phyloP scores from a whole-genome alignment of 2,329 filamentous ascomycete genomes.

The Madurella fahalii region DNA sequence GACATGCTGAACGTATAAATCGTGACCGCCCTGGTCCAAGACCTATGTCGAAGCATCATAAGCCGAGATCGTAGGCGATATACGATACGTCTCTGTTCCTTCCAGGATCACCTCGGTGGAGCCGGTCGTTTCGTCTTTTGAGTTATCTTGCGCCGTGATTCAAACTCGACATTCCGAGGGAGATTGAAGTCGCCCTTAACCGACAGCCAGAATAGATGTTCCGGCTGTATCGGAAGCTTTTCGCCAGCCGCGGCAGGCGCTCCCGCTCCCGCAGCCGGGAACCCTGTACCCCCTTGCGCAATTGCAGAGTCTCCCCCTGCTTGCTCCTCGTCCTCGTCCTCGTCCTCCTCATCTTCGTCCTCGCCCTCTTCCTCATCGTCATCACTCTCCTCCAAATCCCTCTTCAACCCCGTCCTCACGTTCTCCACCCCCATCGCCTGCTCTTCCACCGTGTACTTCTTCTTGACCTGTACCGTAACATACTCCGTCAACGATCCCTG shows the following conservation, averaged over 20 bases:
- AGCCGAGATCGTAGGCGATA: background rate
- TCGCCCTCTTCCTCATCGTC: slow-evolving; percentile 58
- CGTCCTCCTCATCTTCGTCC: slow-evolving; percentile 39
- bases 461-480: slow-evolving; percentile 47
- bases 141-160: slow-evolving; percentile 21
- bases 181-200: slow-evolving; percentile 43
- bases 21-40: background rate
- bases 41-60: too few relatives aligned
- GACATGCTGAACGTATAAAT: background rate
- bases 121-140: slow-evolving; percentile 5
- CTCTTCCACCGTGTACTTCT: slow-evolving; percentile 70
- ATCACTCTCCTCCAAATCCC: slow-evolving; percentile 48
- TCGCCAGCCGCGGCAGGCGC: background rate
- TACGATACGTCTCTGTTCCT: background rate
- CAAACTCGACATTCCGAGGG: slow-evolving; percentile 41
- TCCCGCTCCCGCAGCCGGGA: slow-evolving; percentile 8
- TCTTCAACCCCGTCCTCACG: slow-evolving; percentile 66
- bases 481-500: slow-evolving; percentile 34
- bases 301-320: slow-evolving; percentile 38
- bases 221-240: slow-evolving; percentile 35
- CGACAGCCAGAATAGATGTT: slow-evolving; percentile 46
- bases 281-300: slow-evolving; percentile 2
- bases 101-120: slow-evolving; percentile 6
- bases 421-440: slow-evolving; percentile 61
- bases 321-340: slow-evolving; percentile 39